Conservation (phyloP, 768 basidiomycete genomes). For the Suillus fuscotomentosus region DNA sequence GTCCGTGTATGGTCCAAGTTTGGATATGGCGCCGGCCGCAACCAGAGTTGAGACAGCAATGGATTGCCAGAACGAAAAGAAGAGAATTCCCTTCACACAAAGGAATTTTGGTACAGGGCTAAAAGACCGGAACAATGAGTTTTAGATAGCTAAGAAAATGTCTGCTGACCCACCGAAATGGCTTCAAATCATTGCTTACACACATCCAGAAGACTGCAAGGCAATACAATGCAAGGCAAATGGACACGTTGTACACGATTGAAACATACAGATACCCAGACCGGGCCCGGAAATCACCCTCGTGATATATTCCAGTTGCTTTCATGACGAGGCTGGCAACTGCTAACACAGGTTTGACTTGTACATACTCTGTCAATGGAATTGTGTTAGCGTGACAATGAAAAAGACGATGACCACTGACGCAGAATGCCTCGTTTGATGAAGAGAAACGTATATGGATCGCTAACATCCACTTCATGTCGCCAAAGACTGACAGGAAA, state of each 20-base stretch:
- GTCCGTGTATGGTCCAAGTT: slow-evolving; percentile 86
- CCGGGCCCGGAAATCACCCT: slow-evolving; percentile 80
- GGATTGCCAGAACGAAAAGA: slow-evolving; percentile 99
- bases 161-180: slow-evolving; percentile 62
- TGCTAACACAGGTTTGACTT: slow-evolving; percentile 91
- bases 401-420: slow-evolving; percentile 31
- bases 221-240: slow-evolving; percentile 81
- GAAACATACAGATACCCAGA: slow-evolving; percentile 93
- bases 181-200: slow-evolving; percentile 83
- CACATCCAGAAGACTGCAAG: slow-evolving; percentile 97
- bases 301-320: slow-evolving; percentile 81
- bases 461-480: slow-evolving; percentile 87
- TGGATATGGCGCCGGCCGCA: slow-evolving; percentile 70
- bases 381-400: slow-evolving; percentile 1
- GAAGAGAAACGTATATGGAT: slow-evolving; percentile 92
- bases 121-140: slow-evolving; percentile 9
- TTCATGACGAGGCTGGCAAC: slow-evolving; percentile 84
- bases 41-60: slow-evolving; percentile 87
- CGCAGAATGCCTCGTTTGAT: slow-evolving; percentile 95
- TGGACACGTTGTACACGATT: slow-evolving; percentile 81
- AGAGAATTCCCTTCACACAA: slow-evolving; percentile 97
- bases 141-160: not conserved
- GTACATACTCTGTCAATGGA: slow-evolving; percentile 82
- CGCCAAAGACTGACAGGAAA: slow-evolving; percentile 86
- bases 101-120: slow-evolving; percentile 97